Evolutionary conservation across 1,284 basidiomycete species (phyloP).

Genomic region (Cystobasidiaceae sp.): DNA sequence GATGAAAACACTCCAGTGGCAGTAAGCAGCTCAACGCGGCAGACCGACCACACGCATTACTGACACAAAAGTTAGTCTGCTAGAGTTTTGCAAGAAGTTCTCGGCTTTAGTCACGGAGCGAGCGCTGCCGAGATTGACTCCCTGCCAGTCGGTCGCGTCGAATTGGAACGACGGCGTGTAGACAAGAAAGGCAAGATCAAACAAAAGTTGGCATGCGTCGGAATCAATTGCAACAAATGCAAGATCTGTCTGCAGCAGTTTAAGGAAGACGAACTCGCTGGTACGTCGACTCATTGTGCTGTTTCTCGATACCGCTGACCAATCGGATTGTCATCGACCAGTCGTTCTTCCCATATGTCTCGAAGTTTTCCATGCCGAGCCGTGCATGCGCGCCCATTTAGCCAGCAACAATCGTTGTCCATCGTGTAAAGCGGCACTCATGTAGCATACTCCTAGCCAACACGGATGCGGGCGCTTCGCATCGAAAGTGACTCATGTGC

Average conservation of each 20-base stretch:
- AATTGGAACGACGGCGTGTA: conserved; percentile 38
- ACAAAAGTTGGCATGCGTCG: conserved; percentile 39
- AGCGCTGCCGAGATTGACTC: conserved; percentile 37
- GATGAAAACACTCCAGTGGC: not conserved
- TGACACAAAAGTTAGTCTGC: not conserved
- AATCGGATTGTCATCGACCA: not conserved
- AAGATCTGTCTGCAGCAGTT: conserved; percentile 30
- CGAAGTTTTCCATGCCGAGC: conserved; percentile 29
- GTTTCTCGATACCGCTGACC: not conserved
- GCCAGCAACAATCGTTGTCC: conserved; percentile 22
- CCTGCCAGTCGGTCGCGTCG: conserved; percentile 38
- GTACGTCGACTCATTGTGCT: not conserved
- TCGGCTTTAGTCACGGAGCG: conserved; percentile 35
- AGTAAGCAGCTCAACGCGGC: not conserved
- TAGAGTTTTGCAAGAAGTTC: conserved; percentile 36
- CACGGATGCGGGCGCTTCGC: too few species aligned
- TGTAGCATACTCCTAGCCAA: conserved; percentile 21
- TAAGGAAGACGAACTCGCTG: conserved; percentile 28
- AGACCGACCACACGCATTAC: too few species aligned
- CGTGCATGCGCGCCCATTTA: conserved; percentile 21
- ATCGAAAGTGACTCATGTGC: too few species aligned
- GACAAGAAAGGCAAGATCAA: conserved; percentile 42
- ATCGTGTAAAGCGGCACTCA: conserved; percentile 12
- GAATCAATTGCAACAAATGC: conserved; percentile 36
- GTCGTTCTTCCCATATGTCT: conserved; percentile 28